Conservation (phyloP, 306 rosid species). For the Dalbergia oliveri region DNA sequence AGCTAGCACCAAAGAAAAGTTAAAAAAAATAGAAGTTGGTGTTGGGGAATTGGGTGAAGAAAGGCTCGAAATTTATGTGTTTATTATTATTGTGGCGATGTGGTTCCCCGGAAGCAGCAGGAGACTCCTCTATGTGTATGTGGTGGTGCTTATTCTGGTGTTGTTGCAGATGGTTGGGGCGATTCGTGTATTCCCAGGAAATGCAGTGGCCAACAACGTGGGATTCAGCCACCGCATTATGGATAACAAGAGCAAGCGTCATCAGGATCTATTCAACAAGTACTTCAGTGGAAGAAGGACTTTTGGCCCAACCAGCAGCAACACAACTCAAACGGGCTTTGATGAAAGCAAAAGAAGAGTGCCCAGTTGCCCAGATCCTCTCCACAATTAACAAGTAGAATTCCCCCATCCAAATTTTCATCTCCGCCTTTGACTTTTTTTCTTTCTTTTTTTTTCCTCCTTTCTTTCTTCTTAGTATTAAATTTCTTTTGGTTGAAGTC, state of each 20-base stretch:
- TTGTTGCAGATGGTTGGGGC: slow-evolving; percentile 62
- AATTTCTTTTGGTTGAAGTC: slow-evolving; percentile 43
- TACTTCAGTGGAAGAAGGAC: slow-evolving; percentile 61
- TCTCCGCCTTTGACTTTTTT: background rate
- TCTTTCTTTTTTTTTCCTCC: background rate
- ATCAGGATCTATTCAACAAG: slow-evolving; percentile 59
- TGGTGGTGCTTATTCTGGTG: slow-evolving; percentile 47
- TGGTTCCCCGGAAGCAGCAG: slow-evolving; percentile 53
- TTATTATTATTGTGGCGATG: slow-evolving; percentile 58
- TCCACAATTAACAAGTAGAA: slow-evolving; percentile 77
- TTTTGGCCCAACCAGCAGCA: slow-evolving; percentile 31
- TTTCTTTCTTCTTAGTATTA: background rate
- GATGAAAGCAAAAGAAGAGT: slow-evolving; percentile 77
- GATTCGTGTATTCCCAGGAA: slow-evolving; percentile 56
- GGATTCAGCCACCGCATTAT: slow-evolving; percentile 33
- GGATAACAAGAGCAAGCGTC: slow-evolving; percentile 13
- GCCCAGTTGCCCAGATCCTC: slow-evolving; percentile 99
- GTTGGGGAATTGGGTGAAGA: slow-evolving; percentile 7
- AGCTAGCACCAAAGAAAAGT: background rate
- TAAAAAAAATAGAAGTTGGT: background rate
- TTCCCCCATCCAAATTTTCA: slow-evolving; percentile 27
- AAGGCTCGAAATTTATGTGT: slow-evolving; percentile 54
- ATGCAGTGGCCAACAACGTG: slow-evolving; percentile 34
- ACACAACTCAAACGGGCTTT: slow-evolving; percentile 52
- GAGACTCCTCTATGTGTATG: slow-evolving; percentile 50